Percentiles rank a stretch among this genome's conserved stretches.
These are phyloP conservation scores for Cucumis melo DNA, from an alignment of 306 rosid species.

Conservation along the genomic window DNA sequence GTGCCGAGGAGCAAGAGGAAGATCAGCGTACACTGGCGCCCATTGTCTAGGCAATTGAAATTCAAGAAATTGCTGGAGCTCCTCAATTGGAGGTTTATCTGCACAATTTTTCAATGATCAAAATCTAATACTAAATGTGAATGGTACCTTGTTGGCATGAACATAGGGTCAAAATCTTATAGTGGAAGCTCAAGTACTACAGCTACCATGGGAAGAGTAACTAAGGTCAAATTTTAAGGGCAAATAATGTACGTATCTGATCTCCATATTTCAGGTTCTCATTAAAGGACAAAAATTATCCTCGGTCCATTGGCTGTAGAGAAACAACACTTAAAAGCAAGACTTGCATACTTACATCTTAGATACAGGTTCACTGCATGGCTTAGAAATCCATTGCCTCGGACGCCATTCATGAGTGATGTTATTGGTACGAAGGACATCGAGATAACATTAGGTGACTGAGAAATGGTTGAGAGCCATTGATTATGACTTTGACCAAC, in stretches of 20 bases:
- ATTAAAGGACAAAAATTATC: neutral
- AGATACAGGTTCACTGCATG: slow-evolving; percentile 83
- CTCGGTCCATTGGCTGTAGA: neutral
- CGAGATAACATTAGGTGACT: slow-evolving; percentile 55
- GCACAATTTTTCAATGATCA: slow-evolving; percentile 17
- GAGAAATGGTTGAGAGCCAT: slow-evolving; percentile 81
- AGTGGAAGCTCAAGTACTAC: neutral
- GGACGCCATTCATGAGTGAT: slow-evolving; percentile 48
- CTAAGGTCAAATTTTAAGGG: neutral
- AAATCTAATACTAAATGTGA: neutral
- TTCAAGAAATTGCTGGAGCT: slow-evolving; percentile 78
- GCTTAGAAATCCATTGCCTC: slow-evolving; percentile 66
- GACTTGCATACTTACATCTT: slow-evolving; percentile 51
- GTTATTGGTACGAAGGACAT: slow-evolving; percentile 90
- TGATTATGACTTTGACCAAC: slow-evolving; percentile 41
- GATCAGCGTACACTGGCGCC: slow-evolving; percentile 84
- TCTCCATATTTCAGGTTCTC: neutral
- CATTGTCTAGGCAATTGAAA: slow-evolving; percentile 85
- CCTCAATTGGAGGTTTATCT: slow-evolving; percentile 89
- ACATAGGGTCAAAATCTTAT: neutral
- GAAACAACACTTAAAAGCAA: neutral
- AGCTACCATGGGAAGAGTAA: neutral
- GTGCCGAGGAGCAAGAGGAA: slow-evolving; percentile 55
- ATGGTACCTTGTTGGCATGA: neutral
- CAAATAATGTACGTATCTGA: neutral